These are phyloP conservation scores for Phytophthora pisi DNA, from an alignment of 352 stramenopile species.

Conservation along the genomic window DNA sequence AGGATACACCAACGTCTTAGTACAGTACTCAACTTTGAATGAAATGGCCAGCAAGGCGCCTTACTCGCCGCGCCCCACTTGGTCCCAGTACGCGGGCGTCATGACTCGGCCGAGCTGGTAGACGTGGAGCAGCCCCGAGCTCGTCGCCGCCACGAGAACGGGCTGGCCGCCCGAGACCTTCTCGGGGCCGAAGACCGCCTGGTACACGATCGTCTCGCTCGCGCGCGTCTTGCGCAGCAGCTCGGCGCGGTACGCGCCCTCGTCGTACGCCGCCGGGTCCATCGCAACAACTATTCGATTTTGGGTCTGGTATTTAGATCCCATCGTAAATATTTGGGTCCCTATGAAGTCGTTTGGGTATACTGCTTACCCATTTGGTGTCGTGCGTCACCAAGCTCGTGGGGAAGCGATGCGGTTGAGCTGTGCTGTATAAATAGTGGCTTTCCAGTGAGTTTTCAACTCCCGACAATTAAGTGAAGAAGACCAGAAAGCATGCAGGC, in stretches of 20 bases:
- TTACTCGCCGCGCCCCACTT: conserved; percentile 45
- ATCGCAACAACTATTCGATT: conserved; percentile 9
- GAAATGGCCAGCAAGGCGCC: neutral
- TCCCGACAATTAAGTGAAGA: neutral
- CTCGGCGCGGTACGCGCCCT: conserved; percentile 47
- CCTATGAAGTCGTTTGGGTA: no score
- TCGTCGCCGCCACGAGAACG: conserved; percentile 71
- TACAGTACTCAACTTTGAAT: neutral
- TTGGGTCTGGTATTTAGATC: neutral
- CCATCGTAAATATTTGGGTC: no score
- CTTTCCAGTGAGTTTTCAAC: neutral
- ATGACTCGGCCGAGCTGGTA: conserved; percentile 57
- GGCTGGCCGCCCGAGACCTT: conserved; percentile 32
- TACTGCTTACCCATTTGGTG: no score
- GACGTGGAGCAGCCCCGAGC: conserved; percentile 61
- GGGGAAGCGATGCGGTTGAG: neutral
- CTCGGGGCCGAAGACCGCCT: conserved; percentile 56
- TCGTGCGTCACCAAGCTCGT: neutral
- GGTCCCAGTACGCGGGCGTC: conserved; percentile 55
- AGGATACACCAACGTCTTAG: neutral
- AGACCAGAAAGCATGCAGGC: conserved; percentile 15
- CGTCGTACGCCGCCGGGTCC: conserved; percentile 67
- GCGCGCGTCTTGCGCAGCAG: conserved; percentile 62
- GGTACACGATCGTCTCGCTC: conserved; percentile 60
- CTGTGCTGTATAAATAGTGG: conserved; percentile 6